phyloP scores from a whole-genome alignment of 2,329 filamentous ascomycete genomes.

The Lasiodiplodia gonubiensis region DNA sequence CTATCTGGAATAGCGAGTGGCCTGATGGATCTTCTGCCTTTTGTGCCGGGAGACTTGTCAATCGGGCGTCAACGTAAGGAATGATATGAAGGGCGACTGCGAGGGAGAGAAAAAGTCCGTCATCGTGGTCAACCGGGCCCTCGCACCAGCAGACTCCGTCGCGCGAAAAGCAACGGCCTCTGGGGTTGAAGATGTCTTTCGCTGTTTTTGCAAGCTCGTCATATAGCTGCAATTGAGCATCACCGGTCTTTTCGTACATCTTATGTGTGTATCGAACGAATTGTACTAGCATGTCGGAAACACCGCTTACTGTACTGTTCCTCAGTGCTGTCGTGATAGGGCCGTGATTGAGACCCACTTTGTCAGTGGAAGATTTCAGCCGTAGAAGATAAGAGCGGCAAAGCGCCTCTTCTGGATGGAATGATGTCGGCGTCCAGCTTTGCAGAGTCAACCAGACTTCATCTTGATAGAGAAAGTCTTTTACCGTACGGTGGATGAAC shows the following conservation, averaged over 20 bases:
- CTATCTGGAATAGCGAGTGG: background rate
- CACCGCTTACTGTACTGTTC: no score
- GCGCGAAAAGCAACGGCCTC: background rate
- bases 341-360: no score
- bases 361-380: no score
- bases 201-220: background rate
- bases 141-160: background rate
- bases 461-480: slow-evolving; percentile 27
- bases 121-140: background rate
- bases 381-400: background rate
- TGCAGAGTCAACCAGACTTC: background rate
- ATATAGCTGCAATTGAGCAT: background rate
- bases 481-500: slow-evolving; percentile 31
- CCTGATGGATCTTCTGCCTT: accelerated
- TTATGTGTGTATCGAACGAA: no score
- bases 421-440: background rate
- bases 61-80: background rate
- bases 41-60: background rate
- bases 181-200: background rate
- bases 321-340: no score
- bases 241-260: no score
- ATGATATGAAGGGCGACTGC: background rate
- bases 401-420: background rate
- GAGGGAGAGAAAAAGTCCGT: background rate
- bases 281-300: no score